Evolutionary conservation across 2,329 filamentous ascomycete genomes (phyloP), one percentile per base, ranked within the genome.

Genomic region (Blumeriella jaapii): DNA sequence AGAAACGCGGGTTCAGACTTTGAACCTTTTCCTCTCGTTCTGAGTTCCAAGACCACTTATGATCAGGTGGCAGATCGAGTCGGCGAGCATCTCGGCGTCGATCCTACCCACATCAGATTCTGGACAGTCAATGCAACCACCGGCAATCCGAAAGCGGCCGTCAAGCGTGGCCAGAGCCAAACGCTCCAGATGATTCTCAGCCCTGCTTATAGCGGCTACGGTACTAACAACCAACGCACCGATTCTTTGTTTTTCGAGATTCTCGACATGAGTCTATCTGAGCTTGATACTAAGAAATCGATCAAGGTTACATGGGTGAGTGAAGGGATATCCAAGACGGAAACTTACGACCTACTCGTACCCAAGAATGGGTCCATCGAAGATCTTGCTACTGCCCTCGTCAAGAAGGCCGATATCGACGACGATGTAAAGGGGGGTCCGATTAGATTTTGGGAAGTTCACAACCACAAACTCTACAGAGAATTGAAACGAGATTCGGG

Each of bases 161-260:
- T 98, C 19, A 87, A 91, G 60, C 79, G 85, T 55, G 74, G 57
- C 57, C 69, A 56, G 40, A 49, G 39, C 41, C 72, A 79, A 39
- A 93, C 69, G n/a, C 65, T 98, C 9, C 69, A 72, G 34, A 77
- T 74, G 44, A 93, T 96, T 28, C 68, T 98, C 11, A 78, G 74
- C 42, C 78, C 82, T 8, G 74, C 78, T 34, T 83, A 82, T 34
- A 76, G 75, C 46, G 70, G 70, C 8, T 81, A 85, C 47, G 69
- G 79, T 32, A 82, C 77, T 47, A 71, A 71, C 38, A 76, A 69
- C 19, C 82, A 86, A 53, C 71, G 78, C 36, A 62, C 70, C 13
- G 89, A 96, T 58, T 74, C 80, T 1, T 66, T 98, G 34, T 96
- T 79, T 58, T 98, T 87, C 54, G 91, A 98, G 57, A 74, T 96